Conservation (phyloP, 805 yeast genomes). For the Saturnispora besseyi region DNA sequence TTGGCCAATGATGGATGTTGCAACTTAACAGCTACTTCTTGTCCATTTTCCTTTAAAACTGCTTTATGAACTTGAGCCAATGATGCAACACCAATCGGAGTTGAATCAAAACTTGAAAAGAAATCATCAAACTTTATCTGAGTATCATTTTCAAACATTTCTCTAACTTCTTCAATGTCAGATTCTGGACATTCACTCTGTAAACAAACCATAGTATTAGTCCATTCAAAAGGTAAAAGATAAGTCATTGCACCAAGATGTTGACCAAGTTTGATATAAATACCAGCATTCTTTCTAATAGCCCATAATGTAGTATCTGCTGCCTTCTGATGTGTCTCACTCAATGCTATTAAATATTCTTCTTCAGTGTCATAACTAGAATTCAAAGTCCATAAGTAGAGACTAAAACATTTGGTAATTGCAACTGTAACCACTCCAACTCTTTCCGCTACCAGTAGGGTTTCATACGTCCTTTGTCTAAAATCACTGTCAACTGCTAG, state of each 20-base stretch:
- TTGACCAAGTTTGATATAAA: slow-evolving; percentile 91
- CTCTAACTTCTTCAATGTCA: slow-evolving; percentile 54
- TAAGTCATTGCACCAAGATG: slow-evolving; percentile 90
- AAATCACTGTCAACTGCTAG: slow-evolving; percentile 28
- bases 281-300: slow-evolving; percentile 79
- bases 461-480: slow-evolving; percentile 29
- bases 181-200: slow-evolving; percentile 88
- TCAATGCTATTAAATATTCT: slow-evolving; percentile 43
- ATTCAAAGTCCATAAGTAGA: slow-evolving; percentile 53
- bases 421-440: slow-evolving; percentile 60
- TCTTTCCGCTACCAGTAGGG: slow-evolving; percentile 35
- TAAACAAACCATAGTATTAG: slow-evolving; percentile 83
- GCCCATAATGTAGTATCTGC: slow-evolving; percentile 76
- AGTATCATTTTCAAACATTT: slow-evolving; percentile 61
- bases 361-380: slow-evolving; percentile 33
- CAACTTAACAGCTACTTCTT: slow-evolving; percentile 81
- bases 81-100: slow-evolving; percentile 92
- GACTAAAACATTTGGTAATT: slow-evolving; percentile 59
- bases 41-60: slow-evolving; percentile 41
- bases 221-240: slow-evolving; percentile 89
- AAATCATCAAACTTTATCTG: slow-evolving; percentile 51
- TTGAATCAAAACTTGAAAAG: slow-evolving; percentile 56
- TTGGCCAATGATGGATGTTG: slow-evolving; percentile 86
- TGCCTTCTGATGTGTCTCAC: slow-evolving; percentile 62
- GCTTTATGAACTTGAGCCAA: slow-evolving; percentile 94